A percentile compares a stretch with the other conserved stretches of the same genome.
phyloP scores from a whole-genome alignment of 768 basidiomycete genomes.

The Rickenella mellea region DNA sequence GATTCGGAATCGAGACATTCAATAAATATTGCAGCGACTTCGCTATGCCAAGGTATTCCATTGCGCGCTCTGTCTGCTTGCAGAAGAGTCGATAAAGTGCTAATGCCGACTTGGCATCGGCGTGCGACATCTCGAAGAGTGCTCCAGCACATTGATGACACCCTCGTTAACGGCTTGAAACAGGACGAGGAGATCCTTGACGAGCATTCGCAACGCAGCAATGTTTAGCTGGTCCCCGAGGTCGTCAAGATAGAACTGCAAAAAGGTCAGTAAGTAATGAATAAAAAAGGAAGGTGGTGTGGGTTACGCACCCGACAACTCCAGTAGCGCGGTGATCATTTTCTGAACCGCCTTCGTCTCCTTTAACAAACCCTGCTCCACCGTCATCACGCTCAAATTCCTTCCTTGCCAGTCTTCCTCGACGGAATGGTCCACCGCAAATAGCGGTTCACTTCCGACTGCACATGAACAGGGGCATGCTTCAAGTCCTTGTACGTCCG shows the following conservation, averaged over 20 bases:
- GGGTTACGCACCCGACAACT: conserved; percentile 68
- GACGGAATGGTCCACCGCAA: conserved; percentile 50
- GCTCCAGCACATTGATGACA: conserved; percentile 42
- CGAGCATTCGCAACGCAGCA: conserved; percentile 35
- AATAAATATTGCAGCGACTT: conserved; percentile 88
- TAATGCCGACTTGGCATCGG: conserved; percentile 83
- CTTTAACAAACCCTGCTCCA: conserved; percentile 89
- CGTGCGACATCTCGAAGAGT: conserved; percentile 96
- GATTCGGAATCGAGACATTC: conserved; percentile 88
- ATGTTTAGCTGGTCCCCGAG: conserved; percentile 37
- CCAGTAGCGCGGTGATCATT: conserved; percentile 81
- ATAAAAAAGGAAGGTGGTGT: conserved; percentile 2
- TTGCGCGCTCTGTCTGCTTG: conserved; percentile 84
- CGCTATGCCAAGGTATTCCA: conserved; percentile 87
- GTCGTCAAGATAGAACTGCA: conserved; percentile 51
- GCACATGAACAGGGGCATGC: conserved; percentile 89
- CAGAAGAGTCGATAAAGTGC: conserved; percentile 90
- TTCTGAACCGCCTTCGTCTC: conserved; percentile 88
- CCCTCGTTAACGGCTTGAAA: conserved; percentile 44
- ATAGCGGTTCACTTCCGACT: conserved; percentile 88
- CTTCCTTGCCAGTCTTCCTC: conserved; percentile 64
- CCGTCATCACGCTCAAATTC: conserved; percentile 83
- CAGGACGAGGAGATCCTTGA: conserved; percentile 39
- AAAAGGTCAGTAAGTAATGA: neutral
- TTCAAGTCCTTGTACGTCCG: conserved; percentile 82